Evolutionary conservation across 805 yeast species (phyloP), one percentile per base, ranked within the genome.

Genomic region (Martiniozyma abietophila): DNA sequence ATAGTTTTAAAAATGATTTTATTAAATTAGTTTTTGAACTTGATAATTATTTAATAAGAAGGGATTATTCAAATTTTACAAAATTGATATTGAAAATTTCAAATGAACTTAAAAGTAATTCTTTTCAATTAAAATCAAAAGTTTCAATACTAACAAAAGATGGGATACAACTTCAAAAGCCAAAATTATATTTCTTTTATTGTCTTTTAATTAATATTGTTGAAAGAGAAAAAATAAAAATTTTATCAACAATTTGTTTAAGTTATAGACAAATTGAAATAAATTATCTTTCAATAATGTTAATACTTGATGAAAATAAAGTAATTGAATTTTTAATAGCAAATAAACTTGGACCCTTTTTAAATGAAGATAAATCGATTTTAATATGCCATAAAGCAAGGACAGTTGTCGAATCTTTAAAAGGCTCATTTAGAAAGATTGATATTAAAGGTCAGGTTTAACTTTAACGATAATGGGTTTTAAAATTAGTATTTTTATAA

Each of bases 401-500:
- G 35, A 16, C 36, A 1, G 32, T 45, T 3, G 52, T 47, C 12
- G 58, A 51, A 27, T 31, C 32, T 7, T 26, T 51, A 11, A 49
- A 35, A 20, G 38, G 54, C 41, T 60, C 57, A 22, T 66, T 67
- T 45, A 71, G 61, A 40, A 78, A 67, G 49, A 76, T 88, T 10
- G 96, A 88, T 51, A 86, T 89, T 42, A 88, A 88, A 62, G 97
- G 97, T 1, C 96, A 88, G 57, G 66, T 76, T 6, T 77, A 54
- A 45, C 15, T 22, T 22, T n/a, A n/a, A n/a, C n/a, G n/a, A n/a
- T n/a, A n/a, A n/a, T n/a, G n/a, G n/a, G n/a, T n/a, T n/a, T n/a
- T n/a, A n/a, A n/a, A n/a, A n/a, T n/a, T n/a, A n/a, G n/a, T n/a
- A n/a, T n/a, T n/a, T n/a, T n/a, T n/a, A n/a, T n/a, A n/a, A n/a